These are phyloP conservation scores for Zopfia rhizophila DNA, from an alignment of 2,329 filamentous ascomycete genomes.

Conservation along the genomic window DNA sequence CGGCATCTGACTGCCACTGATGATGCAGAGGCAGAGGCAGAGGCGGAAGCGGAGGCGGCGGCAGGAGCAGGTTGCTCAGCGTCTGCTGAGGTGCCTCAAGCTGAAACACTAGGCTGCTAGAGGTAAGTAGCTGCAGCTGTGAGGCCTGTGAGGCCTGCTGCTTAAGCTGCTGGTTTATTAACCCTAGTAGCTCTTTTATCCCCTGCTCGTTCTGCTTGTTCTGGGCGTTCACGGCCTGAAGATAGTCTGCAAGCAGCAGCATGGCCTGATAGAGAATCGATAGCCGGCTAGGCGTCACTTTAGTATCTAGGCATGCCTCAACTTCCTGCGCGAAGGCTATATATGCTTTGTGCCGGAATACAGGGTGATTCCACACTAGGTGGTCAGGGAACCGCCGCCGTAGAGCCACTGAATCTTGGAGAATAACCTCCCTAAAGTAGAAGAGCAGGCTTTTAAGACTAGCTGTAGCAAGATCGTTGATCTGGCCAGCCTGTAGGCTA, in stretches of 20 bases:
- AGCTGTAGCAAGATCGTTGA: slow-evolving; percentile 4
- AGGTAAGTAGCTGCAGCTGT: slow-evolving; percentile 6
- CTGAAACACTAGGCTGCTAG: slow-evolving; percentile 3
- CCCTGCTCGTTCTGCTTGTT: slow-evolving; percentile 7
- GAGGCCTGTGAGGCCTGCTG: slow-evolving; percentile 2
- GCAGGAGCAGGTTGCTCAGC: neutral
- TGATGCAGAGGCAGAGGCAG: neutral
- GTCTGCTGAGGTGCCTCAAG: slow-evolving; percentile 1
- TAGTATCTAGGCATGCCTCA: neutral
- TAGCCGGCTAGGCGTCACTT: slow-evolving; percentile 3
- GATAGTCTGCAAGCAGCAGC: slow-evolving; percentile 4
- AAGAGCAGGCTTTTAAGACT: slow-evolving; percentile 5
- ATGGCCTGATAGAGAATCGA: slow-evolving; percentile 9
- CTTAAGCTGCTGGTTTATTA: slow-evolving; percentile 1
- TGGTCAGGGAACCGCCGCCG: neutral
- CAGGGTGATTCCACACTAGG: no score
- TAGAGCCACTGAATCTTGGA: slow-evolving; percentile 5
- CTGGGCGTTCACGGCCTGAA: slow-evolving; percentile 1
- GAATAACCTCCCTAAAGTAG: slow-evolving; percentile 10
- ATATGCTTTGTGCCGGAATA: no score
- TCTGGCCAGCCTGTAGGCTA: slow-evolving; percentile 1
- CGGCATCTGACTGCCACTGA: no score
- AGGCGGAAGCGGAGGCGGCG: neutral
- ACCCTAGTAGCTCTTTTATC: slow-evolving; percentile 5
- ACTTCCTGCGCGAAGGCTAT: slow-evolving; percentile 4